A percentile compares a stretch with the other conserved stretches of the same genome.
phyloP scores from a whole-genome alignment of 169 alveolate species.

The Eimeria praecox region DNA sequence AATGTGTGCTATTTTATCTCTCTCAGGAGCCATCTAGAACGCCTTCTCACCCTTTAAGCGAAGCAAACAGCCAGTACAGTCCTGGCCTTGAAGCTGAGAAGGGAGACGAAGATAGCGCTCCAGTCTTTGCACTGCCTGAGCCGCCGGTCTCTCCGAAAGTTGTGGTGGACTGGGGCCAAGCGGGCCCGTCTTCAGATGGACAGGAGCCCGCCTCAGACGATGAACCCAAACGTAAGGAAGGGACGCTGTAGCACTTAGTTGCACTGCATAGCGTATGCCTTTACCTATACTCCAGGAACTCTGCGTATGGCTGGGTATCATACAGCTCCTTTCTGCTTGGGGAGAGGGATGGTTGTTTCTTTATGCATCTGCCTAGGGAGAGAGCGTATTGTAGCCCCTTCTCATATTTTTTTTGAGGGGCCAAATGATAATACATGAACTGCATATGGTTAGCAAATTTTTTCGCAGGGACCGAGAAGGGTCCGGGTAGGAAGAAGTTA shows the following conservation, averaged over 20 bases:
- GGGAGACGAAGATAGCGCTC: not conserved
- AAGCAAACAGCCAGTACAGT: not conserved
- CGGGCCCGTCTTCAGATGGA: not conserved
- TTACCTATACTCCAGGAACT: not conserved
- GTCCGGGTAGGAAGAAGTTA: not conserved
- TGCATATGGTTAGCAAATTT: not conserved
- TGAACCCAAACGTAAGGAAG: not conserved
- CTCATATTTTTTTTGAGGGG: not conserved
- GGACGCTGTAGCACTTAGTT: not conserved
- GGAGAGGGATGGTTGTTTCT: not conserved
- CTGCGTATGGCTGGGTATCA: not conserved
- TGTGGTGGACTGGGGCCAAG: constrained; percentile 24
- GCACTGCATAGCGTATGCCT: not conserved
- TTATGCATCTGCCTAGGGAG: not conserved
- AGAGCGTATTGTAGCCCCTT: not conserved
- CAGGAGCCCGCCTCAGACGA: not conserved
- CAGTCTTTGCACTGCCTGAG: not conserved
- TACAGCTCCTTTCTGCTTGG: not conserved
- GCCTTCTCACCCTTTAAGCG: not conserved
- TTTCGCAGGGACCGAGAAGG: not conserved
- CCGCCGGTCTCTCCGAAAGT: not conserved
- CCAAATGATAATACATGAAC: not conserved
- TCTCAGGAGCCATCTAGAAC: not conserved
- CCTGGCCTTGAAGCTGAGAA: not conserved
- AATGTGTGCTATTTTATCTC: not conserved